phyloP scores from a whole-genome alignment of 352 stramenopile genomes.

The Phytophthora brassicae region DNA sequence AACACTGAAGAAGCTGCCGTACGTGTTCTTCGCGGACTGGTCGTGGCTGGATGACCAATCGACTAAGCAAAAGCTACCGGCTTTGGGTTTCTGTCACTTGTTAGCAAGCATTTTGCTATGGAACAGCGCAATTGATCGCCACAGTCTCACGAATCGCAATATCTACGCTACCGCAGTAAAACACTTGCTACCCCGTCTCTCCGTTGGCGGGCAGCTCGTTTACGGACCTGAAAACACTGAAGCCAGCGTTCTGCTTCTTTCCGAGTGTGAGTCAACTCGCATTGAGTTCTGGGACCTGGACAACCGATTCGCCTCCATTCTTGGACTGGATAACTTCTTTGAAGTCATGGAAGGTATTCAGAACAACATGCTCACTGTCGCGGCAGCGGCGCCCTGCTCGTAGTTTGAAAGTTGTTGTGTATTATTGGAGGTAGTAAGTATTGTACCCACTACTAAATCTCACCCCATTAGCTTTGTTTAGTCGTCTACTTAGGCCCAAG shows the following conservation, averaged over 20 bases:
- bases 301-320: constrained; percentile 28
- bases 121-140: constrained; percentile 41
- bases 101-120: constrained; percentile 45
- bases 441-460: constrained; percentile 11
- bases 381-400: background rate
- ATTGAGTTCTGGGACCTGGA: constrained; percentile 38
- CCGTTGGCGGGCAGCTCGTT: constrained; percentile 18
- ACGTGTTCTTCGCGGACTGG: constrained; percentile 64
- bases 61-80: constrained; percentile 34
- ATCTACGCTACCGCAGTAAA: constrained; percentile 33
- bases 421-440: constrained; percentile 14
- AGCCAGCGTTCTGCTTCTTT: constrained; percentile 19
- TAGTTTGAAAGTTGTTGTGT: constrained; percentile 17
- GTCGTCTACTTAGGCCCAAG: constrained; percentile 14
- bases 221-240: background rate
- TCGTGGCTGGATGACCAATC: constrained; percentile 67
- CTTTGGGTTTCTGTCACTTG: constrained; percentile 55
- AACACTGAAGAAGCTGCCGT: constrained; percentile 51
- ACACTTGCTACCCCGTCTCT: constrained; percentile 27
- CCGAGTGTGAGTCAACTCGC: constrained; percentile 19
- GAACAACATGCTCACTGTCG: constrained; percentile 27
- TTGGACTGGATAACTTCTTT: constrained; percentile 37
- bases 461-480: constrained; percentile 1
- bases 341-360: constrained; percentile 36
- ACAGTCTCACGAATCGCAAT: constrained; percentile 25